A percentile compares a stretch with the other conserved stretches of the same genome.
Conservation (phyloP, 1,139 yeast genomes). For the Nematodospora anomalae region DNA sequence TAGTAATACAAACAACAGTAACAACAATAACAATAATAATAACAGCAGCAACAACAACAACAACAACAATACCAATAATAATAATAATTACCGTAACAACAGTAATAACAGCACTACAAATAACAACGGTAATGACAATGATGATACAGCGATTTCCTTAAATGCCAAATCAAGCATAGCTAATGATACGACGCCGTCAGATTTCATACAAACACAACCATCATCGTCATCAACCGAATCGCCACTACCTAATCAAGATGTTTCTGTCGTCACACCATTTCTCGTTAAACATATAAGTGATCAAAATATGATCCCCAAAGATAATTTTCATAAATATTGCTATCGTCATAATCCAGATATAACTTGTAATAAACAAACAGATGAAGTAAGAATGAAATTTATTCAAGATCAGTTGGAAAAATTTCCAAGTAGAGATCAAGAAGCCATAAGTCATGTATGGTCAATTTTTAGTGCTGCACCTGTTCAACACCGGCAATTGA, state of each 20-base stretch:
- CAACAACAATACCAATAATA: too few relatives aligned
- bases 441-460: slow-evolving; percentile 77
- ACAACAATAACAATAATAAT: slow-evolving; percentile 1
- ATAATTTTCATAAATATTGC: slow-evolving; percentile 66
- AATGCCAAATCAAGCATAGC: slow-evolving; percentile 3
- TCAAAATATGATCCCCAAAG: slow-evolving; percentile 43
- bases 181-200: slow-evolving; percentile 1
- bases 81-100: background rate
- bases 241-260: slow-evolving; percentile 11
- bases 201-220: slow-evolving; percentile 6
- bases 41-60: background rate
- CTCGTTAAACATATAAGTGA: slow-evolving; percentile 46
- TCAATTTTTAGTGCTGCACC: slow-evolving; percentile 75
- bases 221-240: background rate
- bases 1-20: background rate
- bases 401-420: slow-evolving; percentile 61
- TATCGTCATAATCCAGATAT: slow-evolving; percentile 91
- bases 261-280: slow-evolving; percentile 47
- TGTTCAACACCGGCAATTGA: slow-evolving; percentile 64
- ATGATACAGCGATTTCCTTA: background rate
- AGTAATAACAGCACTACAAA: background rate
- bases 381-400: slow-evolving; percentile 61
- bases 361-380: slow-evolving; percentile 68
- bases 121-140: slow-evolving; percentile 1
- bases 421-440: slow-evolving; percentile 62